Evolutionary conservation across 352 stramenopile species (phyloP).

Genomic region (Globisporangium paddicum): DNA sequence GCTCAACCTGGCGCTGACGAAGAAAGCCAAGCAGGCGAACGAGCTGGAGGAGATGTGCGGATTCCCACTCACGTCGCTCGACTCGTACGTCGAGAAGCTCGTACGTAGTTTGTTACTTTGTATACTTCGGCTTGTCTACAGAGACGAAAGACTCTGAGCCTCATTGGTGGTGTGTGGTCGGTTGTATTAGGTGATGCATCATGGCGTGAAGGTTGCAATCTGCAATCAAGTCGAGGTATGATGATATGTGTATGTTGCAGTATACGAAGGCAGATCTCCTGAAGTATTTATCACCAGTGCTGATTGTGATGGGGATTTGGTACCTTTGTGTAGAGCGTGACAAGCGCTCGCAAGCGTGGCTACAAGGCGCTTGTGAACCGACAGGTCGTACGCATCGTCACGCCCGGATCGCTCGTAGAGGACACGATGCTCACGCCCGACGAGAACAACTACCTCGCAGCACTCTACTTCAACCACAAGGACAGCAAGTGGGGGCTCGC

Average conservation of each 20-base stretch:
- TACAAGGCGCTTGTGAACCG: constrained; percentile 63
- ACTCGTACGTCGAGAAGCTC: constrained; percentile 80
- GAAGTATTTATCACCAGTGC: too few relatives aligned
- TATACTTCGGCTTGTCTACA: too few relatives aligned
- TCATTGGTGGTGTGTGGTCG: neutral
- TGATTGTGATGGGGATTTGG: neutral
- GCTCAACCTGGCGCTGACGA: constrained; percentile 63
- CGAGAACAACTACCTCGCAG: constrained; percentile 77
- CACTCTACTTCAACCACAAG: constrained; percentile 26
- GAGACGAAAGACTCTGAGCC: too few relatives aligned
- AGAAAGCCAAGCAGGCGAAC: constrained; percentile 52
- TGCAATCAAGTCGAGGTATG: constrained; percentile 72
- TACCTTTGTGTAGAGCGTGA: constrained; percentile 30
- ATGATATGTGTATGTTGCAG: constrained; percentile 10
- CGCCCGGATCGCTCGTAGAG: constrained; percentile 67
- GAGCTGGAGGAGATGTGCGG: constrained; percentile 73
- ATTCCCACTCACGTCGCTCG: constrained; percentile 63
- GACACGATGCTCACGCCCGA: constrained; percentile 72
- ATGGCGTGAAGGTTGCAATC: constrained; percentile 79
- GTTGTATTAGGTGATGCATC: constrained; percentile 62
- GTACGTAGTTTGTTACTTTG: constrained; percentile 19
- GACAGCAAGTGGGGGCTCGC: constrained; percentile 43
- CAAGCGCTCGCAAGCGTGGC: constrained; percentile 42
- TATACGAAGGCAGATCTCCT: too few relatives aligned
- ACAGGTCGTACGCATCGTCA: constrained; percentile 74